Evolutionary conservation across 805 yeast genomes (phyloP).

Genomic region (Candida maris): DNA sequence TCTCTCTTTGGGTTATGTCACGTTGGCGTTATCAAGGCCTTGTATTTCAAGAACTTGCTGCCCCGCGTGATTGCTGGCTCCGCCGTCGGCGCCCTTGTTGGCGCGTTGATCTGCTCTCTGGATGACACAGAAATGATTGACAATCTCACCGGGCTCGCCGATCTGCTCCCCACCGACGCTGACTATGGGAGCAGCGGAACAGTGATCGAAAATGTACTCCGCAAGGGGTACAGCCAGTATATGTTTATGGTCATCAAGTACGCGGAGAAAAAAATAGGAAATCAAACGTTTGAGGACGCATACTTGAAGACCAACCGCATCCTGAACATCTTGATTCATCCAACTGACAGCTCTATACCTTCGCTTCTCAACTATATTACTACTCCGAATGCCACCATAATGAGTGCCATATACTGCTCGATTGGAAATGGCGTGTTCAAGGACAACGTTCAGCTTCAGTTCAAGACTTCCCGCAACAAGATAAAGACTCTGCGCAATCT

Average conservation of each 20-base stretch:
- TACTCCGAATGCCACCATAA: slow-evolving; percentile 84
- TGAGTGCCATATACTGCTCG: slow-evolving; percentile 88
- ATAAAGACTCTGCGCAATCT: slow-evolving; percentile 37
- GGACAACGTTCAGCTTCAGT: slow-evolving; percentile 56
- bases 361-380: slow-evolving; percentile 81
- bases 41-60: slow-evolving; percentile 67
- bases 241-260: slow-evolving; percentile 73
- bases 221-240: slow-evolving; percentile 84
- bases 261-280: slow-evolving; percentile 72
- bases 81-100: slow-evolving; percentile 92
- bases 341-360: slow-evolving; percentile 68
- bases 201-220: slow-evolving; percentile 68
- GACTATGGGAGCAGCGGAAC: slow-evolving; percentile 45
- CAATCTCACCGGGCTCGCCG: slow-evolving; percentile 43
- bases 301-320: slow-evolving; percentile 73
- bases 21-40: slow-evolving; percentile 83
- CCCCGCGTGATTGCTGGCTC: slow-evolving; percentile 89
- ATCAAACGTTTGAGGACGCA: slow-evolving; percentile 91
- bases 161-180: slow-evolving; percentile 33
- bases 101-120: slow-evolving; percentile 75
- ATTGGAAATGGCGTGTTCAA: slow-evolving; percentile 70
- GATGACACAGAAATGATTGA: slow-evolving; percentile 58
- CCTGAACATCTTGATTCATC: slow-evolving; percentile 81
- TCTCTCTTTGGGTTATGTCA: slow-evolving; percentile 92
- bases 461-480: slow-evolving; percentile 51